phyloP scores from a whole-genome alignment of 495 filamentous ascomycete genomes.

The Neurospora sp. region DNA sequence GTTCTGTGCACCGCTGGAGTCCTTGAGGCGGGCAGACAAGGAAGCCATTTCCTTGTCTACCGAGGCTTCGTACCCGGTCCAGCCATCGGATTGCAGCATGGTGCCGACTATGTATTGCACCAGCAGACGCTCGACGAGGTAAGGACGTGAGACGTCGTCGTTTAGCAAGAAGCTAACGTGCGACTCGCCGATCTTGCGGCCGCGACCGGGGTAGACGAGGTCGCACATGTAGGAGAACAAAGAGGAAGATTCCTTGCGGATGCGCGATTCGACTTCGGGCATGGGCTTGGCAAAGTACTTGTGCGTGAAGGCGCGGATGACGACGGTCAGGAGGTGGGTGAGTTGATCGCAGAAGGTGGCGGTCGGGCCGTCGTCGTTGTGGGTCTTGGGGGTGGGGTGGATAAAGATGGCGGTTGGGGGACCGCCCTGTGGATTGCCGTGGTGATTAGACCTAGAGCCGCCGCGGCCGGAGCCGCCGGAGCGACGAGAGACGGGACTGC shows the following conservation, averaged over 20 bases:
- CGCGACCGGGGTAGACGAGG: conserved; percentile 5
- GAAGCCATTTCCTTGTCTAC: conserved; percentile 12
- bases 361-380: background rate
- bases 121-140: conserved; percentile 22
- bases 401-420: background rate
- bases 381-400: background rate
- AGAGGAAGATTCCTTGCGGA: conserved; percentile 5
- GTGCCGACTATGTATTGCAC: conserved; percentile 18
- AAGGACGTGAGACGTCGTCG: conserved; percentile 15
- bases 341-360: background rate
- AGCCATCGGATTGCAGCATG: conserved; percentile 17
- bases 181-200: conserved; percentile 6
- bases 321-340: background rate
- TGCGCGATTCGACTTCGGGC: background rate
- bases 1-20: background rate
- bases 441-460: background rate
- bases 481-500: background rate
- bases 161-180: conserved; percentile 16
- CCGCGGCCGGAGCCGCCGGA: background rate
- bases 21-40: conserved; percentile 11
- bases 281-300: background rate
- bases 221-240: conserved; percentile 22
- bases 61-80: conserved; percentile 9
- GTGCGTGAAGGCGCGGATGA: background rate
- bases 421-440: background rate